phyloP scores from a whole-genome alignment of 2,329 filamentous ascomycete genomes.

The Graphilbum fragrans region DNA sequence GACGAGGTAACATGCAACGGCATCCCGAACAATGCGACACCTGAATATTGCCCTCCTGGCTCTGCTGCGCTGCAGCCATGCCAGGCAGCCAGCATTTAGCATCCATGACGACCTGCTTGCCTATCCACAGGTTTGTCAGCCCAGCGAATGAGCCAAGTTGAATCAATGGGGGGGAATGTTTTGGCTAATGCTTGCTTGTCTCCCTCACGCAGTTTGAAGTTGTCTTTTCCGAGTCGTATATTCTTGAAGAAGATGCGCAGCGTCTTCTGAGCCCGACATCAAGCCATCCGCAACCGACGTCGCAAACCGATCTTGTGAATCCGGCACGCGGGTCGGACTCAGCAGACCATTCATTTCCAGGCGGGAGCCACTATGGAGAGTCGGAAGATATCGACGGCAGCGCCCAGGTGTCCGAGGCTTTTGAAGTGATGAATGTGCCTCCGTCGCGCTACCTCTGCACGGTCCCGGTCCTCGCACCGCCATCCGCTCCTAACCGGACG shows the following conservation, averaged over 20 bases:
- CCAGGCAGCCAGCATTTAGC: conserved; percentile 54
- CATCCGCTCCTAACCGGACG: conserved; percentile 47
- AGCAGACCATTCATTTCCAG: too few relatives aligned
- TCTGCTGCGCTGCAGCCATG: conserved; percentile 29
- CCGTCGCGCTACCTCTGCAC: conserved; percentile 70
- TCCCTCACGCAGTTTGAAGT: conserved; percentile 56
- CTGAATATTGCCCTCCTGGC: conserved; percentile 31
- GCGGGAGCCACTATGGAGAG: conserved; percentile 11
- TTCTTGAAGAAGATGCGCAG: conserved; percentile 56
- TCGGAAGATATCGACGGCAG: conserved; percentile 18
- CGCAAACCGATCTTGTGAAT: conserved; percentile 26
- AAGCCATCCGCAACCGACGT: conserved; percentile 13
- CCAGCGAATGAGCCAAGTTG: too few relatives aligned
- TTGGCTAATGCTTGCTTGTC: not conserved
- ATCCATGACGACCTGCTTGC: conserved; percentile 81
- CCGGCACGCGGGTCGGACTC: conserved; percentile 21
- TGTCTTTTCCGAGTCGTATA: conserved; percentile 58
- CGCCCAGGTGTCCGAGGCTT: conserved; percentile 31
- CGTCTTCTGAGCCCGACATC: not conserved
- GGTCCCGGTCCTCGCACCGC: conserved; percentile 57
- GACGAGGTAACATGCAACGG: conserved; percentile 14
- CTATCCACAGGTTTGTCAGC: conserved; percentile 60
- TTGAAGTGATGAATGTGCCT: conserved; percentile 64
- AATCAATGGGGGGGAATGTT: not conserved
- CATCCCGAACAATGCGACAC: conserved; percentile 37